These are phyloP conservation scores for Cavenderia fasciculata DNA, from an alignment of 78 protist genomes.

Conservation along the genomic window DNA sequence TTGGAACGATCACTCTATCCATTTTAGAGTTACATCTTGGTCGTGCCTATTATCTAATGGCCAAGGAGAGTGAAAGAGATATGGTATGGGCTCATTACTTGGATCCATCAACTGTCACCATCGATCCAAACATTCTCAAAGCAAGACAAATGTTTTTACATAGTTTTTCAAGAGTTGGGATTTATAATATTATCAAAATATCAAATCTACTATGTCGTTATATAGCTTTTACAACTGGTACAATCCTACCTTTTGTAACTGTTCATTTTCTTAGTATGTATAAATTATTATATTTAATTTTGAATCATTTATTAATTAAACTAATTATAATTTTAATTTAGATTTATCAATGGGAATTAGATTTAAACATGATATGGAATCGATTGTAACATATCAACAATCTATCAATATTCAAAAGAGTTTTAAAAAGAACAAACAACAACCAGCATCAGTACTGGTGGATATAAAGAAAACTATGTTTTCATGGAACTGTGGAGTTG, in stretches of 20 bases:
- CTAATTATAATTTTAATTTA: not conserved
- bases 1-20: not conserved
- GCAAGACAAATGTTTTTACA: constrained; percentile 23
- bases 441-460: not conserved
- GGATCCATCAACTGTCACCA: not conserved
- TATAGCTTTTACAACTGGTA: constrained; percentile 36
- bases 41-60: constrained; percentile 27
- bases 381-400: constrained; percentile 39
- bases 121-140: constrained; percentile 11
- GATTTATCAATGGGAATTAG: constrained; percentile 53
- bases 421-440: not conserved
- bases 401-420: not conserved
- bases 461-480: constrained; percentile 10
- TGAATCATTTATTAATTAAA: not conserved
- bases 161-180: constrained; percentile 18
- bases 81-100: constrained; percentile 21
- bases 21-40: constrained; percentile 58
- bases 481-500: constrained; percentile 57
- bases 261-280: constrained; percentile 36
- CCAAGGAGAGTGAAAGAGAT: not conserved
- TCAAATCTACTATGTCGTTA: constrained; percentile 19
- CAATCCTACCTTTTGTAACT: constrained; percentile 24
- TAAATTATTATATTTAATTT: not conserved
- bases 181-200: constrained; percentile 50
- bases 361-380: constrained; percentile 63